Evolutionary conservation across 2,329 filamentous ascomycete genomes (phyloP).

Genomic region (Exophiala mesophila): DNA sequence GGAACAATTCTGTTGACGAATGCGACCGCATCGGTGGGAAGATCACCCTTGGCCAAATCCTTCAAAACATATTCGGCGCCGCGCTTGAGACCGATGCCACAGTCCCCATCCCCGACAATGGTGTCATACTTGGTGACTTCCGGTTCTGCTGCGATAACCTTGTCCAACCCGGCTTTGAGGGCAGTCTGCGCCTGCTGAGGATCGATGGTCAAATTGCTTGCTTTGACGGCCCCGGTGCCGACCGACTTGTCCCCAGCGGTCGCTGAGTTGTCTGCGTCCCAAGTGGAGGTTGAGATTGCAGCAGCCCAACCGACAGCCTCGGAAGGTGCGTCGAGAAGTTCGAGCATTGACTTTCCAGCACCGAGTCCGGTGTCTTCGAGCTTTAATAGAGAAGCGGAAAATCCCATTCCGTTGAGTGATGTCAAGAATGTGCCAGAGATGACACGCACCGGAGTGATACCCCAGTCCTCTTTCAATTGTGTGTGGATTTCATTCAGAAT

Average conservation of each 20-base stretch:
- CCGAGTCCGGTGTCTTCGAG: slow-evolving; percentile 56
- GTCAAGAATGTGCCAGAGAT: slow-evolving; percentile 67
- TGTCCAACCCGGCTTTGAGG: slow-evolving; percentile 52
- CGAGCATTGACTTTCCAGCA: slow-evolving; percentile 52
- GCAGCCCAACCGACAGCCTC: slow-evolving; percentile 65
- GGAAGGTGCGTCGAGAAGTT: slow-evolving; percentile 62
- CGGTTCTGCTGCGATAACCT: slow-evolving; percentile 59
- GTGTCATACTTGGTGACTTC: slow-evolving; percentile 67
- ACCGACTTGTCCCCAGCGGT: slow-evolving; percentile 39
- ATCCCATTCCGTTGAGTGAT: slow-evolving; percentile 65
- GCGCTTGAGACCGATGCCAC: slow-evolving; percentile 77
- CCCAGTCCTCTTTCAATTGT: slow-evolving; percentile 55
- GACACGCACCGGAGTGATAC: slow-evolving; percentile 57
- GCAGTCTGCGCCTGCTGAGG: slow-evolving; percentile 47
- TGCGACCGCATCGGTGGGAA: slow-evolving; percentile 54
- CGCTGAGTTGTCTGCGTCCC: slow-evolving; percentile 47
- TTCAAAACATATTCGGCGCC: slow-evolving; percentile 65
- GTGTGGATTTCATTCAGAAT: slow-evolving; percentile 62
- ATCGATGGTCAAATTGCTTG: slow-evolving; percentile 54
- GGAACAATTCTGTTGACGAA: slow-evolving; percentile 58
- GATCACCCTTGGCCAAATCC: slow-evolving; percentile 36
- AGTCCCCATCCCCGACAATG: slow-evolving; percentile 85
- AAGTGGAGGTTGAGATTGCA: slow-evolving; percentile 54
- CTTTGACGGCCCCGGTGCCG: slow-evolving; percentile 41
- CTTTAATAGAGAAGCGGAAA: slow-evolving; percentile 64